These are phyloP conservation scores for Fusarium miscanthi DNA, from an alignment of 2,329 filamentous ascomycete genomes.

Conservation along the genomic window DNA sequence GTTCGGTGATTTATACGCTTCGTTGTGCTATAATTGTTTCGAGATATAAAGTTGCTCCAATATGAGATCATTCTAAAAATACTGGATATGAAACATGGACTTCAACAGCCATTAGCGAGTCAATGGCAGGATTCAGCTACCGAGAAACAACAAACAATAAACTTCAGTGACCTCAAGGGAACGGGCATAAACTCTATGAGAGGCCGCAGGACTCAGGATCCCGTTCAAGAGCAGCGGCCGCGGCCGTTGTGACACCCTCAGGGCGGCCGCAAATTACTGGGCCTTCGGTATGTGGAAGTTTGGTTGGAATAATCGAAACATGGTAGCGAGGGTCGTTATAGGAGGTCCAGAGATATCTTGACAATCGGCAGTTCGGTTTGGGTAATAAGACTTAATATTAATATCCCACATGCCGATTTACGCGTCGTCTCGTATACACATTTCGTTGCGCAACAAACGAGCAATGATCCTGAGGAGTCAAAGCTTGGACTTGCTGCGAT, in stretches of 20 bases:
- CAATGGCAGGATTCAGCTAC: neutral
- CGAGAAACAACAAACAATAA: neutral
- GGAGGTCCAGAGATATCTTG: neutral
- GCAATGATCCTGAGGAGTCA: conserved; percentile 52
- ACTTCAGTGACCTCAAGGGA: neutral
- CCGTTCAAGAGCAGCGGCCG: neutral
- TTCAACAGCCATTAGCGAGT: neutral
- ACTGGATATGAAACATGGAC: neutral
- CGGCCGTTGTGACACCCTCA: neutral
- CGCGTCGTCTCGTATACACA: conserved; percentile 70
- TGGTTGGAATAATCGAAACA: neutral
- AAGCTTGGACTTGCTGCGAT: conserved; percentile 63
- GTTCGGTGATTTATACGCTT: neutral
- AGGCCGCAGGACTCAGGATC: neutral
- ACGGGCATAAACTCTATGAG: neutral
- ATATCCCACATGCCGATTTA: conserved; percentile 68
- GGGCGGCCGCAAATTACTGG: neutral
- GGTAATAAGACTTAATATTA: conserved; percentile 54
- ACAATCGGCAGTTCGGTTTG: neutral
- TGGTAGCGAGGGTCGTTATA: neutral
- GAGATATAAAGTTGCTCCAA: neutral
- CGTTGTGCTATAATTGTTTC: neutral
- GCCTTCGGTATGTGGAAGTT: neutral
- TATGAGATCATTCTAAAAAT: neutral
- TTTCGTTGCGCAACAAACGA: conserved; percentile 54